Conservation (phyloP, 306 rosid species). For the Cicer yamashitae region DNA sequence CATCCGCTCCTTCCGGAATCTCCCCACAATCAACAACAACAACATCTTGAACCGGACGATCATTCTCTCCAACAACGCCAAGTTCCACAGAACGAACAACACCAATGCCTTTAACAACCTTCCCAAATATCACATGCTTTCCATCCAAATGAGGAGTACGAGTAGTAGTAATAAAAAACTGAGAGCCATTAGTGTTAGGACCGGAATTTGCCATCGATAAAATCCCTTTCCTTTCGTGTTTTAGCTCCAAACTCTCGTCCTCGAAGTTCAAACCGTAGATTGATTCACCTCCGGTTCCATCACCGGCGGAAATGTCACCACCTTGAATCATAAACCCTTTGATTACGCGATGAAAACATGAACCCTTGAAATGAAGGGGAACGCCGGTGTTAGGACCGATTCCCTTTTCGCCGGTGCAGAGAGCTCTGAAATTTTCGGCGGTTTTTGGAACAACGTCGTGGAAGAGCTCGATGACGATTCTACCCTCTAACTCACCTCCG, state of each 20-base stretch:
- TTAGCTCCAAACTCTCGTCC: slow-evolving; percentile 73
- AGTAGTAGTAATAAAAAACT: slow-evolving; percentile 65
- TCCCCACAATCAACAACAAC: slow-evolving; percentile 68
- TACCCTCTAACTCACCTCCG: slow-evolving; percentile 73
- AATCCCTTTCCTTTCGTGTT: slow-evolving; percentile 81
- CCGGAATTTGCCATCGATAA: slow-evolving; percentile 76
- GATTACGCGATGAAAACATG: slow-evolving; percentile 69
- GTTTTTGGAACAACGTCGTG: slow-evolving; percentile 75
- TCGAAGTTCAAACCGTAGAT: slow-evolving; percentile 72
- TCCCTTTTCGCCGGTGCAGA: slow-evolving; percentile 79
- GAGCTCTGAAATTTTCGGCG: slow-evolving; percentile 78
- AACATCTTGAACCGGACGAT: slow-evolving; percentile 58
- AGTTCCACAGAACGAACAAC: slow-evolving; percentile 71
- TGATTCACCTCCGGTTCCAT: slow-evolving; percentile 82
- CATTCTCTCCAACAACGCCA: slow-evolving; percentile 49
- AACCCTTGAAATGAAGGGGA: slow-evolving; percentile 78
- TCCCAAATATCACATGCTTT: slow-evolving; percentile 78
- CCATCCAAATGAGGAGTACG: slow-evolving; percentile 79
- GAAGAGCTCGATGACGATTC: slow-evolving; percentile 72
- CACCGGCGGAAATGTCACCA: slow-evolving; percentile 69
- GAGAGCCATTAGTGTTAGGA: slow-evolving; percentile 70
- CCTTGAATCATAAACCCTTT: slow-evolving; percentile 87
- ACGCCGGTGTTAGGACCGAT: slow-evolving; percentile 54
- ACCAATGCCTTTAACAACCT: slow-evolving; percentile 75
- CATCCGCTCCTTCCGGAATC: slow-evolving; percentile 65